Percentiles rank a stretch among this genome's conserved stretches.
phyloP scores from a whole-genome alignment of 345 rosid species.

The Melaleuca quinquenervia region DNA sequence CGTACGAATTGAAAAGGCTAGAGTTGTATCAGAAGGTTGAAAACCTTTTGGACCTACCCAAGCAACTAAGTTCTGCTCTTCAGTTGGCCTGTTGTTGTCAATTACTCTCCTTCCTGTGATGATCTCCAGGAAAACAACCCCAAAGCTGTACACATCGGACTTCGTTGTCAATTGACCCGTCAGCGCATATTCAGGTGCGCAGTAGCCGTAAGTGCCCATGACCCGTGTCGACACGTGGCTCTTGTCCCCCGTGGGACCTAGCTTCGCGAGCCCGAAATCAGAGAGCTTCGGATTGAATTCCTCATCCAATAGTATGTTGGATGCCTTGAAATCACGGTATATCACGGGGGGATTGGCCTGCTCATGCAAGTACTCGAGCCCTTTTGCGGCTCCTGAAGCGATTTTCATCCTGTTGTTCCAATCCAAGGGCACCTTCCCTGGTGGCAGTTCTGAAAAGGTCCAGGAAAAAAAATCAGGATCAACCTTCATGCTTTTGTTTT shows the following conservation, averaged over 20 bases:
- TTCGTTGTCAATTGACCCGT: slow-evolving; percentile 14
- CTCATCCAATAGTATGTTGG: slow-evolving; percentile 12
- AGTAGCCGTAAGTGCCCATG: slow-evolving; percentile 21
- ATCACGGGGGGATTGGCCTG: slow-evolving; percentile 15
- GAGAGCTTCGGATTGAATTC: slow-evolving; percentile 22
- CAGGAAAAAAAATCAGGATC: not conserved
- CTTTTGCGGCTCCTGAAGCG: slow-evolving; percentile 15
- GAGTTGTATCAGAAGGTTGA: not conserved
- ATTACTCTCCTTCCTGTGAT: slow-evolving; percentile 19
- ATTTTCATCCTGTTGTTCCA: slow-evolving; percentile 19
- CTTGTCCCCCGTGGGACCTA: slow-evolving; percentile 17
- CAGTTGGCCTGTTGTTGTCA: slow-evolving; percentile 9
- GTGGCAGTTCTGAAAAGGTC: slow-evolving; percentile 1
- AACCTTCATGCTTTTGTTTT: not conserved
- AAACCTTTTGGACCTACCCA: slow-evolving; percentile 7
- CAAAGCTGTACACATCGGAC: slow-evolving; percentile 19
- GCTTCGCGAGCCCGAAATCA: slow-evolving; percentile 16
- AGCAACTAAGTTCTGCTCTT: slow-evolving; percentile 15
- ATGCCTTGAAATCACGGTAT: slow-evolving; percentile 20
- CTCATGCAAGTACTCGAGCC: slow-evolving; percentile 18
- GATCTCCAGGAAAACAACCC: slow-evolving; percentile 18
- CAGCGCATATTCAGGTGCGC: slow-evolving; percentile 16
- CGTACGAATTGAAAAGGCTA: not conserved
- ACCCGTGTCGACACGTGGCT: slow-evolving; percentile 13
- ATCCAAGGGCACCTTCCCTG: slow-evolving; percentile 6